These are phyloP conservation scores for Ogataea salicorniae DNA, from an alignment of 805 yeast genomes.

Conservation along the genomic window DNA sequence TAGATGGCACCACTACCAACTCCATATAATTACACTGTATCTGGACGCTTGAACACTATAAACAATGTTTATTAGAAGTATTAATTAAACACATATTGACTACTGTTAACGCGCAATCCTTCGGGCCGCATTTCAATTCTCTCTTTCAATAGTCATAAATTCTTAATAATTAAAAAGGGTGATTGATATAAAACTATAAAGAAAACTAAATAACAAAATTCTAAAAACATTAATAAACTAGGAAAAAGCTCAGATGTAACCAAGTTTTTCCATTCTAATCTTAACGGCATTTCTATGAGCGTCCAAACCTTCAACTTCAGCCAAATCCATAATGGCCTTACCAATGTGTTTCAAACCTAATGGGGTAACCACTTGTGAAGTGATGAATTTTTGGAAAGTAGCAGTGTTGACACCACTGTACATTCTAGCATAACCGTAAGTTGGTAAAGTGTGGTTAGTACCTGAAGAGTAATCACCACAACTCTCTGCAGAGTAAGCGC, in stretches of 20 bases:
- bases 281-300: conserved; percentile 97
- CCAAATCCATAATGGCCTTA: conserved; percentile 92
- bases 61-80: no score
- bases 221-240: not conserved
- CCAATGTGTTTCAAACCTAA: conserved; percentile 87
- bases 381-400: conserved; percentile 91
- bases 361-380: conserved; percentile 85
- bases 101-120: no score
- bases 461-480: conserved; percentile 99
- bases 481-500: conserved; percentile 93
- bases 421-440: conserved; percentile 97
- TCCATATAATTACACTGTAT: no score
- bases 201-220: conserved; percentile 1
- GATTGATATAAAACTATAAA: not conserved
- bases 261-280: conserved; percentile 82
- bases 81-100: no score
- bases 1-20: no score
- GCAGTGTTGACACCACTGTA: conserved; percentile 96
- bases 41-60: no score
- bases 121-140: no score
- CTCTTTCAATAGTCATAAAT: no score
- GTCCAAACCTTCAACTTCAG: conserved; percentile 94
- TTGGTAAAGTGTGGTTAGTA: conserved; percentile 97
- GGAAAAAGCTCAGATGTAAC: conserved; percentile 28
- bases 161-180: not conserved